phyloP scores from a whole-genome alignment of 2,329 filamentous ascomycete genomes.

The Lecanoromycetidae sp. region DNA sequence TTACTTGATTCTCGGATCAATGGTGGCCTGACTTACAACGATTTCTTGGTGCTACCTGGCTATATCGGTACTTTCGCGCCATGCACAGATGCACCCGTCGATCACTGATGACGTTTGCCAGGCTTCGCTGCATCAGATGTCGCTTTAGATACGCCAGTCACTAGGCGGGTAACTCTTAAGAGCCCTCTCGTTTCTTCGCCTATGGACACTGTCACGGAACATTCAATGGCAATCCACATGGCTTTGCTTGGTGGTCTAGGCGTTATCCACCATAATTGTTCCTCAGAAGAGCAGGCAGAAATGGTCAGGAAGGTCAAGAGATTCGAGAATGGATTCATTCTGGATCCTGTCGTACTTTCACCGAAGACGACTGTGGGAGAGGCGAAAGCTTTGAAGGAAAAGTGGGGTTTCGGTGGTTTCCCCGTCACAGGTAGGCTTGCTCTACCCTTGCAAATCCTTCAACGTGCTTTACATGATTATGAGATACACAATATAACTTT shows the following conservation, averaged over 20 bases:
- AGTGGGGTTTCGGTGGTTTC: slow-evolving; percentile 97
- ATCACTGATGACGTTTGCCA: slow-evolving; percentile 25
- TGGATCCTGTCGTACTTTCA: slow-evolving; percentile 85
- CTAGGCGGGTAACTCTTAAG: slow-evolving; percentile 91
- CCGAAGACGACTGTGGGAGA: slow-evolving; percentile 80
- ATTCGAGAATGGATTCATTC: slow-evolving; percentile 98
- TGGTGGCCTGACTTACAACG: slow-evolving; percentile 95
- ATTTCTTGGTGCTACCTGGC: slow-evolving; percentile 91
- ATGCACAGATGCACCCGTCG: slow-evolving; percentile 10
- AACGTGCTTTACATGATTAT: slow-evolving; percentile 58
- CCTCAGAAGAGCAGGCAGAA: slow-evolving; percentile 89
- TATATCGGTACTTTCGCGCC: slow-evolving; percentile 59
- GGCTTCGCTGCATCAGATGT: slow-evolving; percentile 88
- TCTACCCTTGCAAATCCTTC: slow-evolving; percentile 15
- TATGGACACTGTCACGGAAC: slow-evolving; percentile 99
- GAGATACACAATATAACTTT: slow-evolving; percentile 86
- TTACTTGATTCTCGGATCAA: slow-evolving; percentile 84
- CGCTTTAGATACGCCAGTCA: slow-evolving; percentile 76
- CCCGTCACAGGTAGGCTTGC: slow-evolving; percentile 80
- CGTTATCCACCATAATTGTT: slow-evolving; percentile 99
- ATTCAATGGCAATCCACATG: slow-evolving; percentile 97
- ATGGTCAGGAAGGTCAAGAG: slow-evolving; percentile 99
- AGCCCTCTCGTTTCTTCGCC: slow-evolving; percentile 94
- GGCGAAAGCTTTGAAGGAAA: slow-evolving; percentile 84
- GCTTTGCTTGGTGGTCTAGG: slow-evolving; percentile 46